phyloP scores from a whole-genome alignment of 2,329 filamentous ascomycete genomes.

The Hymenoscyphus albidus region DNA sequence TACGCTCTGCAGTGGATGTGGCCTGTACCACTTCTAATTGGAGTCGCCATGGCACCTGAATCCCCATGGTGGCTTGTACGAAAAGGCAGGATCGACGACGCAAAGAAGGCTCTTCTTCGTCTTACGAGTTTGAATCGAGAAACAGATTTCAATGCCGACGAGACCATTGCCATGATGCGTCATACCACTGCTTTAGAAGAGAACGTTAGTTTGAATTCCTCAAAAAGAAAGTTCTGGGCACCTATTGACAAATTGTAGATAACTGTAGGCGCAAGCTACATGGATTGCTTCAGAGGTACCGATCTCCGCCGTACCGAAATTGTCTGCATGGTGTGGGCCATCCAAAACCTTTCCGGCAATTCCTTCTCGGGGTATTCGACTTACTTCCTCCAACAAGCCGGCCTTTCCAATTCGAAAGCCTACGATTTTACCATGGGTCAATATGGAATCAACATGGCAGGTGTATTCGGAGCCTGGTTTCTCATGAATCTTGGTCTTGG shows the following conservation, averaged over 20 bases:
- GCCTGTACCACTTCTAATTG: constrained; percentile 46
- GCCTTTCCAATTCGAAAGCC: constrained; percentile 45
- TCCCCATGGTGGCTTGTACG: constrained; percentile 50
- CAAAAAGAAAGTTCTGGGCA: neutral
- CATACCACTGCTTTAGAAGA: constrained; percentile 56
- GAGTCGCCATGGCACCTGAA: constrained; percentile 46
- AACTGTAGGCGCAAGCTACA: constrained; percentile 43
- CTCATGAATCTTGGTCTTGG: constrained; percentile 43
- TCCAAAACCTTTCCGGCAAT: constrained; percentile 61
- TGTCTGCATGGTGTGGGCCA: constrained; percentile 58
- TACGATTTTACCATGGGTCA: constrained; percentile 54
- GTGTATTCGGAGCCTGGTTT: constrained; percentile 52
- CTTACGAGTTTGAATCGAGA: constrained; percentile 38
- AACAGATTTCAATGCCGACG: constrained; percentile 43
- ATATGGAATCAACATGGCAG: constrained; percentile 47
- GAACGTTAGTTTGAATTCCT: constrained; percentile 30
- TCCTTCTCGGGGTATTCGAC: constrained; percentile 63
- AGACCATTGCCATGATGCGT: constrained; percentile 52
- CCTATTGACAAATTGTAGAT: constrained; percentile 22
- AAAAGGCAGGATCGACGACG: constrained; percentile 43
- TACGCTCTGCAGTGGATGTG: constrained; percentile 52
- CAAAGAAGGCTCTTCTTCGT: constrained; percentile 38
- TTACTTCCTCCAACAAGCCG: constrained; percentile 57
- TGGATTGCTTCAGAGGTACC: constrained; percentile 47
- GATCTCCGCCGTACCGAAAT: constrained; percentile 54